Evolutionary conservation across 805 yeast genomes (phyloP).

Genomic region (Ogataea paradorogensis): DNA sequence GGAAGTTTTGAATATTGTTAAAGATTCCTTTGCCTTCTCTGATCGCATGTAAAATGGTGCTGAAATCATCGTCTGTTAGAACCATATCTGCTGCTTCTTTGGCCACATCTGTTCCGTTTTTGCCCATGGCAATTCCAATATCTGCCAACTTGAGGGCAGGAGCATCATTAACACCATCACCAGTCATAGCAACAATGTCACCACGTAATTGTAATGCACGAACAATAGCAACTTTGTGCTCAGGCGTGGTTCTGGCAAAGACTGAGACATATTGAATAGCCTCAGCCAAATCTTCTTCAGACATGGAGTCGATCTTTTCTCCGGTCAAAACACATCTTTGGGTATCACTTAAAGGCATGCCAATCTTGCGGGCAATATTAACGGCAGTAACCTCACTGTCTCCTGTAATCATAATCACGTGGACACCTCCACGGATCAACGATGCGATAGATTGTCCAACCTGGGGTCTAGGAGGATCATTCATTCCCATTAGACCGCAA

Average conservation of each 20-base stretch:
- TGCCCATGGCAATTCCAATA: conserved; percentile 92
- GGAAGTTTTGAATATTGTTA: conserved; percentile 89
- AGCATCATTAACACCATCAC: conserved; percentile 98
- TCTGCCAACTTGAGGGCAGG: conserved; percentile 97
- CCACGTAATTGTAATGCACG: conserved; percentile 87
- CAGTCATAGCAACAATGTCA: conserved; percentile 98
- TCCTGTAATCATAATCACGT: conserved; percentile 97
- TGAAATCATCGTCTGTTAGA: conserved; percentile 92
- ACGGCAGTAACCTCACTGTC: conserved; percentile 86
- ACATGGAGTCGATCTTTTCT: conserved; percentile 70
- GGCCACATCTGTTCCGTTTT: conserved; percentile 96
- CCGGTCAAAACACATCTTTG: conserved; percentile 78
- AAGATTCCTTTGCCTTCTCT: conserved; percentile 98
- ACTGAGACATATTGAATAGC: conserved; percentile 81
- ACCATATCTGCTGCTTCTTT: conserved; percentile 99
- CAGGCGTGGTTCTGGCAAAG: conserved; percentile 94
- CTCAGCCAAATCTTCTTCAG: conserved; percentile 67
- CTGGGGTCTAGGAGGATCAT: conserved; percentile 94
- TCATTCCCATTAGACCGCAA: conserved; percentile 90
- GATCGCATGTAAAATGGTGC: conserved; percentile 88
- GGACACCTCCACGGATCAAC: conserved; percentile 89
- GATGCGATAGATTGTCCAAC: conserved; percentile 73
- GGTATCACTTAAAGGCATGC: conserved; percentile 71
- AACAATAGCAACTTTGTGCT: conserved; percentile 86
- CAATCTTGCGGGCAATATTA: conserved; percentile 84